These are phyloP conservation scores for Rhizopogon vesiculosus DNA, from an alignment of 768 basidiomycete genomes.

Conservation along the genomic window DNA sequence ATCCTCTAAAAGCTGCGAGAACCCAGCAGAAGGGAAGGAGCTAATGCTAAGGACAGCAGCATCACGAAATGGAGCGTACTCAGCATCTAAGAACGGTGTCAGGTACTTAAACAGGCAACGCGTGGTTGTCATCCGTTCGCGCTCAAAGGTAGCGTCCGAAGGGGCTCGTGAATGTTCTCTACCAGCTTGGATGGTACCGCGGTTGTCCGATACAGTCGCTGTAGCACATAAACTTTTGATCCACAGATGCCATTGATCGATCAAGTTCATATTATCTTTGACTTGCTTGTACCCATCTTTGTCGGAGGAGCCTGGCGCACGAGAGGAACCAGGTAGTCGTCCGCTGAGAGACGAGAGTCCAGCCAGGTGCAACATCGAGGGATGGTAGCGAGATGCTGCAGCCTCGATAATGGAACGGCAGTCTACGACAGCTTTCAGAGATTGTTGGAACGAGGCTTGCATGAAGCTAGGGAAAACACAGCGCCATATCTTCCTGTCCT, in stretches of 20 bases:
- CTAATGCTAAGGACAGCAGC: slow-evolving; percentile 87
- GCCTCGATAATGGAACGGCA: slow-evolving; percentile 68
- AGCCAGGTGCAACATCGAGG: slow-evolving; percentile 66
- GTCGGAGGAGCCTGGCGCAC: slow-evolving; percentile 36
- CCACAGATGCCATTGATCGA: slow-evolving; percentile 84
- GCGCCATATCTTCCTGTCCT: slow-evolving; percentile 72
- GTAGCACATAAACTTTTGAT: slow-evolving; percentile 84
- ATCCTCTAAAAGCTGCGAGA: slow-evolving; percentile 80
- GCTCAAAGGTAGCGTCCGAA: slow-evolving; percentile 72
- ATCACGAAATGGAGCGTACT: slow-evolving; percentile 79
- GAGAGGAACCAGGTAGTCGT: slow-evolving; percentile 29
- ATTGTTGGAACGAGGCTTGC: slow-evolving; percentile 47
- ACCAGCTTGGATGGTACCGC: slow-evolving; percentile 48
- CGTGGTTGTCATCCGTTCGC: slow-evolving; percentile 78
- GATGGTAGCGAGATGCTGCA: slow-evolving; percentile 66
- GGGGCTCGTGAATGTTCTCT: slow-evolving; percentile 68
- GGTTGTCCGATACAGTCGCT: slow-evolving; percentile 59
- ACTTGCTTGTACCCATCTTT: slow-evolving; percentile 49
- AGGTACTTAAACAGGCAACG: slow-evolving; percentile 81
- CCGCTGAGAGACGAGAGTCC: slow-evolving; percentile 61
- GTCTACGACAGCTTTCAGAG: slow-evolving; percentile 37
- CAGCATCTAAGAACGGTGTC: slow-evolving; percentile 84
- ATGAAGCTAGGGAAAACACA: slow-evolving; percentile 67
- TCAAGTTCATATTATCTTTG: slow-evolving; percentile 50
- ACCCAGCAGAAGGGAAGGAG: slow-evolving; percentile 71